Base-by-base conservation (phyloP, 2,329 filamentous ascomycete species). In the Talaromyces sp. region DNA sequence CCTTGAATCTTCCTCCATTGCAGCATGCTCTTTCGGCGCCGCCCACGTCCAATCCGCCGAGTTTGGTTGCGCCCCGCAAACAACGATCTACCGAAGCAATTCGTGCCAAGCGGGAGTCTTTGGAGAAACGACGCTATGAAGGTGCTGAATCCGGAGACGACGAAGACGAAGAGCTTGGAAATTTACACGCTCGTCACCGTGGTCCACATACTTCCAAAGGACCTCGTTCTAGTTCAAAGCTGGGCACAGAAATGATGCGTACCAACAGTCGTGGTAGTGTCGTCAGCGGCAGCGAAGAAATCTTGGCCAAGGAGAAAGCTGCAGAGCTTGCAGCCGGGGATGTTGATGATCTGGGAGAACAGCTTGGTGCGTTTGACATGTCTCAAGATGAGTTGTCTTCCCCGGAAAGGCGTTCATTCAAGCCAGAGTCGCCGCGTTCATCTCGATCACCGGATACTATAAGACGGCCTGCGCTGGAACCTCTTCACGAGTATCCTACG, bases 161-260 rank as follows among this genome's bases (percentile, higher is more conserved):
- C 70, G 94, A 97, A 78, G 94, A 97, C 69, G 93, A 97, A 66
- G 94, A 97, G 73, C 84, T 96, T 5, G 93, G 61, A 33, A 83
- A 84, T 70, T 73, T 80, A 16, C 81, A 80, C 71, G 77, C 78
- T 66, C 82, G 80, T 67, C 79, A 77, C 66, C 82, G 79, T 78
- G 90, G 77, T 76, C 81, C 80, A 59, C 69, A 84, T 71, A 67
- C 81, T 47, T 67, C 81, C 47, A 82, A 85, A 43, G 81, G 79
- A 16, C 82, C 83, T 43, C 84, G 91, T 27, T 89, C 90, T 13
- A 91, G 90, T 62, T 97, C 93, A 0, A 97, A 97, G 77, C 85
- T 98, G 1, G 93, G 93, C 1, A 95, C 93, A 59, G 94, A 98
- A 77, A 97, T 98, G 94, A 94, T 97, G 92, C 88, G 94, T 57